Evolutionary conservation across 2,329 filamentous ascomycete genomes (phyloP).

Genomic region (Clonostachys sp.): DNA sequence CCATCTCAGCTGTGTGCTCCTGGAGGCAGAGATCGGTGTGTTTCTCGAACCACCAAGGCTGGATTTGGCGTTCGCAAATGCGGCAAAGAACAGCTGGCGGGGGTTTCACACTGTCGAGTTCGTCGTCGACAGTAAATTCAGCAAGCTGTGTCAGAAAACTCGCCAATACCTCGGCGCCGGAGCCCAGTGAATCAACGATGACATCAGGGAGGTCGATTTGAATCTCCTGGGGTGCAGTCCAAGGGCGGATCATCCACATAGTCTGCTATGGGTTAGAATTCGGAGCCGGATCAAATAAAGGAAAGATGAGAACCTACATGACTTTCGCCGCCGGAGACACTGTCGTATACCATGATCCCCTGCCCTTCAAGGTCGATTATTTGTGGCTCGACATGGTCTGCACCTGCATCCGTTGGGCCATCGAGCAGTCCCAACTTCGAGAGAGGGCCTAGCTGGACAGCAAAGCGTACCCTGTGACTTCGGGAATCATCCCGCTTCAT

Average conservation of each 20-base stretch:
- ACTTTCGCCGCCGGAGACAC: slow-evolving; percentile 77
- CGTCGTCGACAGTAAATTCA: slow-evolving; percentile 74
- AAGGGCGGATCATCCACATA: slow-evolving; percentile 99
- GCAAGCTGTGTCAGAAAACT: slow-evolving; percentile 88
- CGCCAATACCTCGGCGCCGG: slow-evolving; percentile 90
- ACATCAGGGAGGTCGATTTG: slow-evolving; percentile 89
- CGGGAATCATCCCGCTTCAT: slow-evolving; percentile 92
- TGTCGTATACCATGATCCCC: slow-evolving; percentile 97
- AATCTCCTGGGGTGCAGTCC: slow-evolving; percentile 82
- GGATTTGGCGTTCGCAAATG: slow-evolving; percentile 95
- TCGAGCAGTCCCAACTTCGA: slow-evolving; percentile 57
- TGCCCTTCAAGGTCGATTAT: slow-evolving; percentile 85
- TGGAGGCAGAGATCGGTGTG: slow-evolving; percentile 95
- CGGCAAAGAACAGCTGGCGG: slow-evolving; percentile 89
- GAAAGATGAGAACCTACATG: slow-evolving; percentile 59
- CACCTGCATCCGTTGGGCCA: slow-evolving; percentile 22
- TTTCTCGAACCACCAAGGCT: slow-evolving; percentile 99
- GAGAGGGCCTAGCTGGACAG: slow-evolving; percentile 62
- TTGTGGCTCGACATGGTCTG: slow-evolving; percentile 30
- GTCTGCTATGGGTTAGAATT: slow-evolving; percentile 49
- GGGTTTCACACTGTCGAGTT: slow-evolving; percentile 53
- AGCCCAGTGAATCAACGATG: slow-evolving; percentile 88
- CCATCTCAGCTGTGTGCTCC: slow-evolving; percentile 95
- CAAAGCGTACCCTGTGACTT: slow-evolving; percentile 85
- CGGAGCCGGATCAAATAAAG: neutral